phyloP scores from a whole-genome alignment of 169 alveolate species.

The Eimeria sp. region DNA sequence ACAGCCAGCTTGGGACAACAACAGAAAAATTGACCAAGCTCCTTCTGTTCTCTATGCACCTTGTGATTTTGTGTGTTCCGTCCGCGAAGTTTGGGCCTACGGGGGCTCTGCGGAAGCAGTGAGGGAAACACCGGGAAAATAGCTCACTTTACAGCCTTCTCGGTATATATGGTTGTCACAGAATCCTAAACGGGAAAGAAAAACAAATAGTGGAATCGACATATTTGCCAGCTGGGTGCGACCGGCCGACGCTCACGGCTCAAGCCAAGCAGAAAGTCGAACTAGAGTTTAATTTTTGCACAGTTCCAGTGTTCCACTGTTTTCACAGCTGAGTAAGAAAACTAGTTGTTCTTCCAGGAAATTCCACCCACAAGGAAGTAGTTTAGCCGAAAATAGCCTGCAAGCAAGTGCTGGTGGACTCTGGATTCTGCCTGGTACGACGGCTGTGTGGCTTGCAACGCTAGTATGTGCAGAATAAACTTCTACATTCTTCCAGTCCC shows the following conservation, averaged over 20 bases:
- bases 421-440: slow-evolving; percentile 24
- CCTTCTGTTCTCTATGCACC: neutral
- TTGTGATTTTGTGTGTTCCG: neutral
- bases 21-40: neutral
- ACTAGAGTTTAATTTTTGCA: neutral
- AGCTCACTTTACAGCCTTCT: neutral
- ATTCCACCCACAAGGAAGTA: neutral
- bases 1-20: neutral
- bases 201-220: neutral
- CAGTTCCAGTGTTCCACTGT: neutral
- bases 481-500: neutral
- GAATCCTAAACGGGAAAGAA: neutral
- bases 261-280: neutral
- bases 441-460: slow-evolving; percentile 37
- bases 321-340: neutral
- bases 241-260: neutral
- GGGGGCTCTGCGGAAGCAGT: neutral
- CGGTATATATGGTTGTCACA: no score
- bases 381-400: neutral
- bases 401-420: neutral
- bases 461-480: neutral
- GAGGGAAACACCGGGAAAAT: neutral
- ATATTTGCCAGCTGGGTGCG: neutral
- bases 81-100: neutral
- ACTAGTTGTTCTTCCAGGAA: neutral